A percentile compares a stretch with the other conserved stretches of the same genome.
These are phyloP conservation scores for Leccinum disarticulatum DNA, from an alignment of 768 basidiomycete genomes.

Conservation along the genomic window DNA sequence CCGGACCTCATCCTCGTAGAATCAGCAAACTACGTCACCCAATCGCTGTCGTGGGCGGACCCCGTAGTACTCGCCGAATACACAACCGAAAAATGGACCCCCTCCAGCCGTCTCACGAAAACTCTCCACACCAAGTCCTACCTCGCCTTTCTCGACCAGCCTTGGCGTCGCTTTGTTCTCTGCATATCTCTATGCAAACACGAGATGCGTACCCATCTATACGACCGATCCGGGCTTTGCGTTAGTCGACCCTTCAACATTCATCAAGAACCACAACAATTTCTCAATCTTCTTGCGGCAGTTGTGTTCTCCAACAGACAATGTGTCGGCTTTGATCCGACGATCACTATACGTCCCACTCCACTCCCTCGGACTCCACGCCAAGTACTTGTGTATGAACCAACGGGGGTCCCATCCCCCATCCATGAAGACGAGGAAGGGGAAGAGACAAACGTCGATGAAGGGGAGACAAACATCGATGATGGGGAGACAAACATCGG, in stretches of 20 bases:
- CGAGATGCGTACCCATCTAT: neutral
- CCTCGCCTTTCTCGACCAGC: neutral
- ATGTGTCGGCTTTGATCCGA: neutral
- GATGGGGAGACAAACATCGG: too few species aligned
- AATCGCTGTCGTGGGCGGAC: neutral
- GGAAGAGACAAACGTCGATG: neutral
- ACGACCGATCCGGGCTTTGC: neutral
- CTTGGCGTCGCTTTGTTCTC: neutral
- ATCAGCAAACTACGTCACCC: neutral
- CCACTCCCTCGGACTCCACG: neutral
- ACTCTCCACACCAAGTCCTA: conserved; percentile 1
- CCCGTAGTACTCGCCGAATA: neutral
- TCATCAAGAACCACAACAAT: neutral
- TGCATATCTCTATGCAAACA: neutral
- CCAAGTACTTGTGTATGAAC: neutral
- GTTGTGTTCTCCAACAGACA: neutral
- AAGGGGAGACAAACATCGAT: neutral
- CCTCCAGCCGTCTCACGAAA: neutral
- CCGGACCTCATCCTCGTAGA: neutral
- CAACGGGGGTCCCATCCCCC: neutral
- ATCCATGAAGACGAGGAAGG: neutral
- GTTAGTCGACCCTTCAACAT: neutral
- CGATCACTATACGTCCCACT: neutral
- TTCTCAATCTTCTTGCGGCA: neutral
- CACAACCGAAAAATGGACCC: neutral